Evolutionary conservation across 495 filamentous ascomycete genomes (phyloP).

Genomic region (Penicillium soppii): DNA sequence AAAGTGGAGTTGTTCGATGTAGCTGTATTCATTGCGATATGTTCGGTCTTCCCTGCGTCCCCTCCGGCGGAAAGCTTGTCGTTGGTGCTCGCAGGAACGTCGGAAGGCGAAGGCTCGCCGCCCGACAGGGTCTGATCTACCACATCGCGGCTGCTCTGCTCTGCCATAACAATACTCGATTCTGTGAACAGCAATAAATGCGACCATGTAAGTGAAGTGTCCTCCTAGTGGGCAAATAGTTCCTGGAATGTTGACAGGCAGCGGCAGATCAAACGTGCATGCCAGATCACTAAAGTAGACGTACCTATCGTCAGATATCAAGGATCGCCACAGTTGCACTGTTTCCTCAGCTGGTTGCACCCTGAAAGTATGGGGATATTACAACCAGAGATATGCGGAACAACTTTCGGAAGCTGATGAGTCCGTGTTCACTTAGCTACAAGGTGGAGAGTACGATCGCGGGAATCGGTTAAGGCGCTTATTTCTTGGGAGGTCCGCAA

Average conservation of each 20-base stretch:
- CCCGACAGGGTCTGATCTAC: conserved; percentile 75
- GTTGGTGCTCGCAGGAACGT: conserved; percentile 66
- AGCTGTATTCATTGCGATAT: conserved; percentile 33
- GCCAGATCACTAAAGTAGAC: conserved; percentile 19
- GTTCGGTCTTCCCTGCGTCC: conserved; percentile 52
- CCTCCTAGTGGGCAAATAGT: conserved; percentile 5
- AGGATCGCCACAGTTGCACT: conserved; percentile 50
- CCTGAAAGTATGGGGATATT: conserved; percentile 34
- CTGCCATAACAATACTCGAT: conserved; percentile 76
- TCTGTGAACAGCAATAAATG: conserved; percentile 41
- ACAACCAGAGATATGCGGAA: conserved; percentile 31
- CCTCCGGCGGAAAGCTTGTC: conserved; percentile 54
- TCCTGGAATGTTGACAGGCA: conserved; percentile 12
- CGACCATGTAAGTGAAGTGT: conserved; percentile 27
- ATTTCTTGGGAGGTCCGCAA: conserved; percentile 18
- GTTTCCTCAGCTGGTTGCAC: conserved; percentile 43
- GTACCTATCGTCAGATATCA: conserved; percentile 55
- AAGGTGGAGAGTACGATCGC: conserved; percentile 13
- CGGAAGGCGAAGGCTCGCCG: conserved; percentile 69
- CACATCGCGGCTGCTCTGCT: conserved; percentile 74
- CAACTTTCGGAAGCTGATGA: conserved; percentile 23
- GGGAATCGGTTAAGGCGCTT: conserved; percentile 24
- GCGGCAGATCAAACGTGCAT: conserved; percentile 27
- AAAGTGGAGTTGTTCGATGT: conserved; percentile 26
- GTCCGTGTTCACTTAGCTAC: conserved; percentile 10